Base-by-base conservation (phyloP, 2,329 filamentous ascomycete genomes). In the Drechslerella dactyloides region DNA sequence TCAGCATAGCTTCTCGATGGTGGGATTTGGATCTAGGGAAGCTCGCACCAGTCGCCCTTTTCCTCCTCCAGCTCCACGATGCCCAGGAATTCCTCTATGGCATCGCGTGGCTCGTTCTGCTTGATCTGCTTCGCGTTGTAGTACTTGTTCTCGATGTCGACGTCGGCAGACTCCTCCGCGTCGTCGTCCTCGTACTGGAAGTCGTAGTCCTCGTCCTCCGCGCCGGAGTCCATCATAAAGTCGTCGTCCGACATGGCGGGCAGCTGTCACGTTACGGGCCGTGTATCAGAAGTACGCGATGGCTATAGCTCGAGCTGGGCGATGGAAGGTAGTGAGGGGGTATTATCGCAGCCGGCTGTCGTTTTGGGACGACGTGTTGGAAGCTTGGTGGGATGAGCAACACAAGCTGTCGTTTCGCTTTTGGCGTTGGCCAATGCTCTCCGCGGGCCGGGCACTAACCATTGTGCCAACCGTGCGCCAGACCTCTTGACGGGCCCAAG, bases 111-210 rank as follows among this genome's bases (percentile, higher is more conserved):
- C 66, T 93, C 91, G 74, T 89, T 88, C 48, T 84, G 84, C 83
- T 97, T 99, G 79, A 96, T 88, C 82, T 97, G 93, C 82, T 99
- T 99, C 48, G 94, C 94, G 81, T 97, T 97, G 85, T 97, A 99
- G 83, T 99, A 99, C 82, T 96, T 97, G 83, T 99, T 99, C 80
- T 99, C 94, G 79, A 97, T 96, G 76, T 93, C 92, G 77, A 97
- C 90, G 79, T 97, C 91, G 66, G 89, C 92, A 33, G 86, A 87
- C 66, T 96, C 89, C 48, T 96, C 90, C 54, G 94, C 92, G 64
- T 96, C 91, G 75, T 92, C 91, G 76, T 92, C 94, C 79, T 97
- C 93, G 81, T 97, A 97, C 78, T 97, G 93, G 79, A 97, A 97
- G 81, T 97, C 94, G 79, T 97, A 92, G 77, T 89, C 83, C 75